phyloP scores from a whole-genome alignment of 371 early-diverging fungal species.

The Mortierella sp. region DNA sequence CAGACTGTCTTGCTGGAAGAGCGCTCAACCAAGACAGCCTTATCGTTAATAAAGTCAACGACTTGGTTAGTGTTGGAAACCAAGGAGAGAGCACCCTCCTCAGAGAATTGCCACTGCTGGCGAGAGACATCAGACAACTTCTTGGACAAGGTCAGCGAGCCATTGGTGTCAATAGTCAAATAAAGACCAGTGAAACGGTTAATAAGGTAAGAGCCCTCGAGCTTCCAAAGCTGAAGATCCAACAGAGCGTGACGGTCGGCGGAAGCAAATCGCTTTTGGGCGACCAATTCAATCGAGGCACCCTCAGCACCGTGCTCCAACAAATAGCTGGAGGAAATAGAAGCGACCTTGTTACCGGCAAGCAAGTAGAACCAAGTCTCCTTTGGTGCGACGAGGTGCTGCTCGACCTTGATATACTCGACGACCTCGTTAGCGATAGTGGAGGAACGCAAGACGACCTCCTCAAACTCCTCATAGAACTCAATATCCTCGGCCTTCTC shows the following conservation, averaged over 20 bases:
- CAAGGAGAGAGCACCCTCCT: slow-evolving; percentile 42
- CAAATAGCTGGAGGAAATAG: slow-evolving; percentile 25
- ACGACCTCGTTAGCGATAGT: slow-evolving; percentile 25
- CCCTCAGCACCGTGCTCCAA: slow-evolving; percentile 36
- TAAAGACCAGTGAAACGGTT: slow-evolving; percentile 50
- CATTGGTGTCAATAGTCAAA: slow-evolving; percentile 25
- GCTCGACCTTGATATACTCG: slow-evolving; percentile 44
- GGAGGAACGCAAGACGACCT: slow-evolving; percentile 46
- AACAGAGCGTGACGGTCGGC: slow-evolving; percentile 39
- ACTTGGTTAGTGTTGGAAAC: slow-evolving; percentile 36
- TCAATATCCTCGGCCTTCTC: slow-evolving; percentile 41
- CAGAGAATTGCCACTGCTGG: slow-evolving; percentile 53
- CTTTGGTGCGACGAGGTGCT: slow-evolving; percentile 32
- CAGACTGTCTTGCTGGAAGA: slow-evolving; percentile 45
- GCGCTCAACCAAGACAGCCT: slow-evolving; percentile 50
- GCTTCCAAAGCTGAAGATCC: slow-evolving; percentile 55
- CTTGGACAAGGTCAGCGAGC: slow-evolving; percentile 19
- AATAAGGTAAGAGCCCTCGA: slow-evolving; percentile 41
- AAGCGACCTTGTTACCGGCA: slow-evolving; percentile 41
- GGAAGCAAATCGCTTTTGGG: slow-evolving; percentile 45
- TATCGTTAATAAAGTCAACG: slow-evolving; percentile 46
- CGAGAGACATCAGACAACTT: slow-evolving; percentile 30
- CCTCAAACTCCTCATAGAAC: slow-evolving; percentile 54
- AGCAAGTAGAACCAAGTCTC: slow-evolving; percentile 50
- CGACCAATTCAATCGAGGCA: slow-evolving; percentile 25